Conservation (phyloP, 139 green algal genomes). For the Coelastrella sp. region DNA sequence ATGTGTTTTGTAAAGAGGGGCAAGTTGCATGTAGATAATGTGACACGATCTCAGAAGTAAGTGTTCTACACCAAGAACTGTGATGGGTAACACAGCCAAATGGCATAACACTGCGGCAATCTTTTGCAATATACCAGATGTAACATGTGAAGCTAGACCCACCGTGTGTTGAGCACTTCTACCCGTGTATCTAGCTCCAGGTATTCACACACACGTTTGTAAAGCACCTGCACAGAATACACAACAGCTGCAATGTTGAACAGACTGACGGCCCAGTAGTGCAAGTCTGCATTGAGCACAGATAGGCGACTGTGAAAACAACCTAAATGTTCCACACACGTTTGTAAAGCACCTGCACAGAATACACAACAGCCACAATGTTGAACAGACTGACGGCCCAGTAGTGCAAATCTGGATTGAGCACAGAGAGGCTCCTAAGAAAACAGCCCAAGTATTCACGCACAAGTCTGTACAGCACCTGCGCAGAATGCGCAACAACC, state of each 20-base stretch:
- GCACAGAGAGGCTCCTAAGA: no score
- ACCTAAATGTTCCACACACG: slow-evolving; percentile 55
- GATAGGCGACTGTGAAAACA: no score
- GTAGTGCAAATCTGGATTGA: no score
- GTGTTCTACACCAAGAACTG: no score
- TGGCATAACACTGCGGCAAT: no score
- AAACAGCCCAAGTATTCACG: slow-evolving; percentile 53
- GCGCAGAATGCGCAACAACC: no score
- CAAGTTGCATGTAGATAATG: no score
- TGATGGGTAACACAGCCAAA: no score
- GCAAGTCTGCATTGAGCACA: no score
- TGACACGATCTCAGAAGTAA: no score
- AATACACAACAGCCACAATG: not conserved
- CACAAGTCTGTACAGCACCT: slow-evolving; percentile 55
- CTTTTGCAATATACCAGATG: no score
- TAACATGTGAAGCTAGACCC: slow-evolving; percentile 1
- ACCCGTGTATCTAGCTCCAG: slow-evolving; percentile 57
- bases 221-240: slow-evolving; percentile 47
- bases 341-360: slow-evolving; percentile 57
- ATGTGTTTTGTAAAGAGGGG: no score
- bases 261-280: not conserved
- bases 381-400: not conserved
- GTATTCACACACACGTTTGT: slow-evolving; percentile 62
- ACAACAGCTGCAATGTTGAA: not conserved
- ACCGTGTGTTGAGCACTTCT: slow-evolving; percentile 59